phyloP scores from a whole-genome alignment of 2,329 filamentous ascomycete species.

The Botrytis deweyae region DNA sequence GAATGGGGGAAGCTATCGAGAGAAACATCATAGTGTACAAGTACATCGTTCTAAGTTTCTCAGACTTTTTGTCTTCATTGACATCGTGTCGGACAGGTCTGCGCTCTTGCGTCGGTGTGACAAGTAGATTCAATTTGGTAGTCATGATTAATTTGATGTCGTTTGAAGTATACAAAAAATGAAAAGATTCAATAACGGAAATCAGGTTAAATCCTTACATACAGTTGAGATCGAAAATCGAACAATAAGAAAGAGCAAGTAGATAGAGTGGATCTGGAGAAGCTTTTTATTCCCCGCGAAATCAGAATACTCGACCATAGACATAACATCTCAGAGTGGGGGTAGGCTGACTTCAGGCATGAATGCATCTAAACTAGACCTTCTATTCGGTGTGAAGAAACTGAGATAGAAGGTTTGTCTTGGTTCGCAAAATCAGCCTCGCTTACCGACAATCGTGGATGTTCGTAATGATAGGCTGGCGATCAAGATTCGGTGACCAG shows the following conservation, averaged over 20 bases:
- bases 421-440: slow-evolving; percentile 22
- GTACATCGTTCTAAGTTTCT: slow-evolving; percentile 1
- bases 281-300: not conserved
- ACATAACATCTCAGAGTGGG: not conserved
- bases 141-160: not conserved
- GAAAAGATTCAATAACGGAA: not conserved
- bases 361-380: not conserved
- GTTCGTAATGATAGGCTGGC: slow-evolving; percentile 4
- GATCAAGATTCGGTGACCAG: slow-evolving; percentile 20
- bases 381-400: not conserved
- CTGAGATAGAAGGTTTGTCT: not conserved
- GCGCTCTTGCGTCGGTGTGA: not conserved
- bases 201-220: not conserved
- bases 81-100: not conserved
- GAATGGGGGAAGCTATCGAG: slow-evolving; percentile 25
- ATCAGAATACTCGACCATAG: not conserved
- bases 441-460: slow-evolving; percentile 7
- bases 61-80: not conserved
- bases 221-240: not conserved
- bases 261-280: not conserved
- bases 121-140: not conserved
- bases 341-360: not conserved
- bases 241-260: not conserved
- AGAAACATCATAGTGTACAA: slow-evolving; percentile 21
- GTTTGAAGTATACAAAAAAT: not conserved